Evolutionary conservation across 805 yeast genomes (phyloP).

Genomic region (Geotrichum ghanense): DNA sequence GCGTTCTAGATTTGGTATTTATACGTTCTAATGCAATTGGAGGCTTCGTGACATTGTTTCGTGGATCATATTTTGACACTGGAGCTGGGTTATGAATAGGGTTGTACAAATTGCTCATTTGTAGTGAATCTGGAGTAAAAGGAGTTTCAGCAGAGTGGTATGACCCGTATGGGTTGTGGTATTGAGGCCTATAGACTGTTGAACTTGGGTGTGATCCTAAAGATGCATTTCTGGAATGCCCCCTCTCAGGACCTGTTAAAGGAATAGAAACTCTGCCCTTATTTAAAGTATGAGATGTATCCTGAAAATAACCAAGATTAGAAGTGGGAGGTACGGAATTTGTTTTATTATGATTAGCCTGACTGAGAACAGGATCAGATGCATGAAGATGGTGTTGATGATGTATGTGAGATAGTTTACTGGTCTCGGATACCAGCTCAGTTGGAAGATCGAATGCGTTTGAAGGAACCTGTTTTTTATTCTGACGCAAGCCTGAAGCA

Average conservation of each 20-base stretch:
- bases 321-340: conserved; percentile 10
- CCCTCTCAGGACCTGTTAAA: background rate
- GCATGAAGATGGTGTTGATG: background rate
- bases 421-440: conserved; percentile 18
- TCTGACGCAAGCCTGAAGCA: too few species aligned
- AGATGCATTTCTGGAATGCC: background rate
- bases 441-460: conserved; percentile 26
- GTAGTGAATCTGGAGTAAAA: too few species aligned
- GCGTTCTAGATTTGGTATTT: background rate
- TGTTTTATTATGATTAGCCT: conserved; percentile 2
- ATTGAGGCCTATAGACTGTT: background rate
- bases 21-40: background rate
- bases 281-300: too few species aligned
- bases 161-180: background rate
- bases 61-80: background rate
- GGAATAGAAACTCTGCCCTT: too few species aligned
- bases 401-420: conserved; percentile 12
- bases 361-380: background rate
- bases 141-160: too few species aligned
- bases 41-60: background rate
- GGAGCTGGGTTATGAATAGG: background rate
- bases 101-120: too few species aligned
- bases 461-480: conserved; percentile 3
- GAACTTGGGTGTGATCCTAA: background rate
- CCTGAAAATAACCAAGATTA: too few species aligned